phyloP scores from a whole-genome alignment of 352 stramenopile genomes.

The Pseudoperonospora humuli region DNA sequence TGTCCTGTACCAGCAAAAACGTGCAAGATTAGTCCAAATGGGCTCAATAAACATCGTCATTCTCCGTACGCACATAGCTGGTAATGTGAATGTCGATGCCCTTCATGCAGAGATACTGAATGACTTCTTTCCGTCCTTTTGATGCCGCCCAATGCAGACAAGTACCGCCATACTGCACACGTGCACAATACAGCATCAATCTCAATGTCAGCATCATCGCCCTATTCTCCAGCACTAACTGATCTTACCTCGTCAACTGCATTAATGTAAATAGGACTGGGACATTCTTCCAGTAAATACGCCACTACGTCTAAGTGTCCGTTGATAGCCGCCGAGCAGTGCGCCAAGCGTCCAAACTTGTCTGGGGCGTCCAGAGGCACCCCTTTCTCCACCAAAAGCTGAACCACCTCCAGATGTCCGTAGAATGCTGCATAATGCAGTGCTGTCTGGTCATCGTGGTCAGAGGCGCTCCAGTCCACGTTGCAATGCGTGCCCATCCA shows the following conservation, averaged over 20 bases:
- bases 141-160: slow-evolving; percentile 82
- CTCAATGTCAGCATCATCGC: background rate
- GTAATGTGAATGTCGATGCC: slow-evolving; percentile 85
- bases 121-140: slow-evolving; percentile 78
- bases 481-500: slow-evolving; percentile 57
- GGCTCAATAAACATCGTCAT: background rate
- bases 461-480: slow-evolving; percentile 52
- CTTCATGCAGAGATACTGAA: slow-evolving; percentile 85
- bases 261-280: slow-evolving; percentile 80
- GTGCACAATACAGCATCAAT: background rate
- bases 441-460: slow-evolving; percentile 78
- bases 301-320: slow-evolving; percentile 79
- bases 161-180: slow-evolving; percentile 63
- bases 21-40: background rate
- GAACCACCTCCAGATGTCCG: slow-evolving; percentile 79
- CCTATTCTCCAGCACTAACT: background rate
- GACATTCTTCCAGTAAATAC: slow-evolving; percentile 78
- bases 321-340: slow-evolving; percentile 81
- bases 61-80: slow-evolving; percentile 65
- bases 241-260: slow-evolving; percentile 68
- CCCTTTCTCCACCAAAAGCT: slow-evolving; percentile 73
- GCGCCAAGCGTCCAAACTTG: slow-evolving; percentile 75
- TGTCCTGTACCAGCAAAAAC: slow-evolving; percentile 40
- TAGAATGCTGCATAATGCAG: slow-evolving; percentile 86
- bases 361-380: slow-evolving; percentile 74